Conservation (phyloP, 257 asterid genomes). For the Salvia miltiorrhiza region DNA sequence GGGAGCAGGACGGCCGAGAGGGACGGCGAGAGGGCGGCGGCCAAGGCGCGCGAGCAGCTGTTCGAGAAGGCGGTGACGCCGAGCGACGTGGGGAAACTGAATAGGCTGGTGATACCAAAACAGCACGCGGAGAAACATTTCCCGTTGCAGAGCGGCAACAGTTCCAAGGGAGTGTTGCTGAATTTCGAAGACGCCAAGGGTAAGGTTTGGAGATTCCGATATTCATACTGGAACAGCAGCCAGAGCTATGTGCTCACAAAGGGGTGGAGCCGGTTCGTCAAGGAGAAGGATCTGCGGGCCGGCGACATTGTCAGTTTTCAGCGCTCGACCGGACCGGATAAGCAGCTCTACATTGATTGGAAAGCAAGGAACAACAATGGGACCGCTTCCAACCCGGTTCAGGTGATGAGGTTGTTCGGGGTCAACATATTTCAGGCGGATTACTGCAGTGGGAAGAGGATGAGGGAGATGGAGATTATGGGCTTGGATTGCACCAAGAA, state of each 20-base stretch:
- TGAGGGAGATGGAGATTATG: constrained; percentile 39
- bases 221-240: constrained; percentile 72
- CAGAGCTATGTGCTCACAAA: constrained; percentile 70
- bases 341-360: constrained; percentile 49
- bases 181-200: constrained; percentile 57
- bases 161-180: constrained; percentile 44
- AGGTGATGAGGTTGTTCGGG: constrained; percentile 51
- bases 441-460: constrained; percentile 32
- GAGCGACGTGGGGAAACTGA: constrained; percentile 70
- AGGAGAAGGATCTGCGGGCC: constrained; percentile 54
- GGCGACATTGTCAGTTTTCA: constrained; percentile 53
- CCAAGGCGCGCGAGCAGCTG: constrained; percentile 39
- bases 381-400: constrained; percentile 16
- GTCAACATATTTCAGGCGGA: background rate
- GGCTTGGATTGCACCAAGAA: constrained; percentile 42
- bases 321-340: constrained; percentile 40
- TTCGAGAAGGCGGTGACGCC: constrained; percentile 74
- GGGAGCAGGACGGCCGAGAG: background rate
- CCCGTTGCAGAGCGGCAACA: constrained; percentile 40
- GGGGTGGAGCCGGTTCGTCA: constrained; percentile 75
- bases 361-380: constrained; percentile 18
- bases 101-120: constrained; percentile 69
- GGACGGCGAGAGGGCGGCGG: constrained; percentile 22
- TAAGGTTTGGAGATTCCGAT: constrained; percentile 64
- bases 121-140: constrained; percentile 77